These are phyloP conservation scores for Fallopia convolvulus DNA, from an alignment of 148 eudicot species.

Conservation along the genomic window DNA sequence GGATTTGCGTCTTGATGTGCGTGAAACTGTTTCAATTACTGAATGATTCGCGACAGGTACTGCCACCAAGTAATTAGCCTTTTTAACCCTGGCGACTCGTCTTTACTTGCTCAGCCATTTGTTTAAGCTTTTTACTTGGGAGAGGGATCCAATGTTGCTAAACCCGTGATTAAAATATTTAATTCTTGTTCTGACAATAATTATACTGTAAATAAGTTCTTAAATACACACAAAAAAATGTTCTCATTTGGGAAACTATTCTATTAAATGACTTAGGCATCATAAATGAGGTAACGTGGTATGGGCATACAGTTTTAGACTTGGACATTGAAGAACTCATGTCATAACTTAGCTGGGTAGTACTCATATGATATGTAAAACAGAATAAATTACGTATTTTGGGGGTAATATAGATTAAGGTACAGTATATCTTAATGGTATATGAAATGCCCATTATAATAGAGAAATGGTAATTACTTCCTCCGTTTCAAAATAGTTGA, in stretches of 20 bases:
- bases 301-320: not conserved
- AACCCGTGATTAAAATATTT: not conserved
- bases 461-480: too few relatives aligned
- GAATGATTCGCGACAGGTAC: conserved; percentile 3
- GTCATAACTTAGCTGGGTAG: too few relatives aligned
- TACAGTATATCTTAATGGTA: too few relatives aligned
- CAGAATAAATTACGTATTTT: too few relatives aligned
- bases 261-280: not conserved
- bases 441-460: too few relatives aligned
- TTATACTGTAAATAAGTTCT: not conserved
- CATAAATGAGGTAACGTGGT: not conserved
- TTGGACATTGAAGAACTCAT: not conserved
- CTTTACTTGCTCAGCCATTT: not conserved
- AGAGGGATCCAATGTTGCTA: conserved; percentile 4
- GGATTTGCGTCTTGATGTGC: conserved; percentile 9
- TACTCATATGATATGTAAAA: too few relatives aligned
- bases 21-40: not conserved
- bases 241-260: not conserved
- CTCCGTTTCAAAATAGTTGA: too few relatives aligned
- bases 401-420: not conserved
- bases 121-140: not conserved
- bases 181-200: not conserved
- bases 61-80: not conserved
- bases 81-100: not conserved
- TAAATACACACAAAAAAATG: not conserved